A percentile compares a stretch with the other conserved stretches of the same genome.
These are phyloP conservation scores for Aspergillus tamarii DNA, from an alignment of 2,329 filamentous ascomycete genomes.

Conservation along the genomic window DNA sequence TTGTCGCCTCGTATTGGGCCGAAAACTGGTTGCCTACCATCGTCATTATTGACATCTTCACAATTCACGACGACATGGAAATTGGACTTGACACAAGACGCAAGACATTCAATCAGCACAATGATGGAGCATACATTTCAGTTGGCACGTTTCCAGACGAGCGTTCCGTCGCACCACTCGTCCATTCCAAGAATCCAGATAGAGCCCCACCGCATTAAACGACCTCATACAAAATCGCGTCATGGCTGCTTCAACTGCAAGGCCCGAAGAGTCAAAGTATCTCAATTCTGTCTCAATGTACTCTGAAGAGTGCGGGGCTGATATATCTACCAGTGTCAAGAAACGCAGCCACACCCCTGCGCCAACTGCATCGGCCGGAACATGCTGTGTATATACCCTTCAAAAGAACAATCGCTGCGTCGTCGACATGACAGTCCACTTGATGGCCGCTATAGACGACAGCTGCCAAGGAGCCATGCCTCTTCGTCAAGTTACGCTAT, in stretches of 20 bases:
- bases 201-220: conserved; percentile 12
- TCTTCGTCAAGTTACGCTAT: not conserved
- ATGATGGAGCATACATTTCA: not conserved
- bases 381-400: conserved; percentile 37
- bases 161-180: not conserved
- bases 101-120: not conserved
- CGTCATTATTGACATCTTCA: not conserved
- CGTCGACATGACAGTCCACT: not conserved
- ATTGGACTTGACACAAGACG: not conserved
- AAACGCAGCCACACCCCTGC: conserved; percentile 40
- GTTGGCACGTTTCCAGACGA: not conserved
- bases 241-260: conserved; percentile 47
- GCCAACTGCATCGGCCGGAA: conserved; percentile 41
- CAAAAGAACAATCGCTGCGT: conserved; percentile 13
- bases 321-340: conserved; percentile 33
- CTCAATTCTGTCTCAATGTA: conserved; percentile 4
- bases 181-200: not conserved
- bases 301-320: not conserved
- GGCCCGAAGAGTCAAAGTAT: conserved; percentile 52
- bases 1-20: not conserved
- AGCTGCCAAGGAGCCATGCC: conserved; percentile 9
- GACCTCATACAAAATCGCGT: conserved; percentile 45
- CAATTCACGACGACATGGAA: not conserved
- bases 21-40: not conserved
- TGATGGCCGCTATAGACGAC: conserved; percentile 2